Evolutionary conservation across 2,329 filamentous ascomycete genomes (phyloP).

Genomic region (Monosporascus sp.): DNA sequence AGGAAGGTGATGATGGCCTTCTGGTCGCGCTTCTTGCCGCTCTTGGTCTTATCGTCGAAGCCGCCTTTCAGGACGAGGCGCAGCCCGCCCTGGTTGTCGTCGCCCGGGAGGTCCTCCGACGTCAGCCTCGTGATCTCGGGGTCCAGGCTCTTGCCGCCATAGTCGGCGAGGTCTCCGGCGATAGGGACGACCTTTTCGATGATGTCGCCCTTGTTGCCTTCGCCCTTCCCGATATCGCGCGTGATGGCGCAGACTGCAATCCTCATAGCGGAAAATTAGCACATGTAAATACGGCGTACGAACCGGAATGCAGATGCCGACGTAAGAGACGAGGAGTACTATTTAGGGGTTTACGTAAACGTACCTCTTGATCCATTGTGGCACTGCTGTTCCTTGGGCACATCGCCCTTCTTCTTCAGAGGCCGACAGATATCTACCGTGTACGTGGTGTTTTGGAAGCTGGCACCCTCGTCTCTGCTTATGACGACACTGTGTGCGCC

Average conservation of each 20-base stretch:
- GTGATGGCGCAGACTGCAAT: conserved; percentile 68
- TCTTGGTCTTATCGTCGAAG: conserved; percentile 42
- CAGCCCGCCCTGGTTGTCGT: conserved; percentile 66
- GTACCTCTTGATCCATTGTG: conserved; percentile 63
- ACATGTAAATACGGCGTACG: not conserved
- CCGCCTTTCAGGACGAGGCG: conserved; percentile 63
- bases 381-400: conserved; percentile 55
- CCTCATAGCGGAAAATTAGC: not conserved
- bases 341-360: conserved; percentile 8
- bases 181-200: conserved; percentile 62
- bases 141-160: conserved; percentile 56
- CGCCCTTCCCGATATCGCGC: conserved; percentile 44
- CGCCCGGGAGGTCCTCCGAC: conserved; percentile 55
- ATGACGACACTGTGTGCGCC: conserved; percentile 67
- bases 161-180: conserved; percentile 61
- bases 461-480: conserved; percentile 44
- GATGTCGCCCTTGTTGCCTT: conserved; percentile 38
- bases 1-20: conserved; percentile 79
- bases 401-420: conserved; percentile 56
- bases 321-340: not conserved
- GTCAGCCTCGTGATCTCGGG: conserved; percentile 62
- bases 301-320: not conserved
- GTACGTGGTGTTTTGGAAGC: conserved; percentile 69
- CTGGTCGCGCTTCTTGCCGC: conserved; percentile 54
- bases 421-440: conserved; percentile 71